Percentiles rank a stretch among this genome's conserved stretches.
These are phyloP conservation scores for Taxillus chinensis DNA, from an alignment of 164 flowering plant genomes.

Conservation along the genomic window DNA sequence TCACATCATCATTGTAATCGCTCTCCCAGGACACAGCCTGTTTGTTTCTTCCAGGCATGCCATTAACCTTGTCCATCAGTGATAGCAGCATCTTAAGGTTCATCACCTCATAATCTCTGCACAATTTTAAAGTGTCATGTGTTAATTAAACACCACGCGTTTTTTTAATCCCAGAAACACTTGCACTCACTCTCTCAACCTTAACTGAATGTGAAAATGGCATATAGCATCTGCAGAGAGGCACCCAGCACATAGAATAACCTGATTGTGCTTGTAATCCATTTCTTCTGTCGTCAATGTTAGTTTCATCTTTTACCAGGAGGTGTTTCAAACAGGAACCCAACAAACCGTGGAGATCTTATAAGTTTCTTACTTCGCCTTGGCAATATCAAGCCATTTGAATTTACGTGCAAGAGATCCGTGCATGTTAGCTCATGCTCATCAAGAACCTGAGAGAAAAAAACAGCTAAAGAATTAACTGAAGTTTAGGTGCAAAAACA, in stretches of 20 bases:
- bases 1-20: conserved; percentile 26
- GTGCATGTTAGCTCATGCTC: conserved; percentile 71
- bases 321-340: too few species aligned
- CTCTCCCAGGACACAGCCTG: conserved; percentile 12
- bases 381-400: conserved; percentile 80
- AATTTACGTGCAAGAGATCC: conserved; percentile 67
- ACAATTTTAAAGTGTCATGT: conserved; percentile 1
- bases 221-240: conserved; percentile 36
- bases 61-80: conserved; percentile 42
- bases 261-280: conserved; percentile 29
- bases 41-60: conserved; percentile 28
- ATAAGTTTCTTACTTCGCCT: conserved; percentile 55
- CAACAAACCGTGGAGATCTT: too few species aligned
- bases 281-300: too few species aligned
- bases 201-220: conserved; percentile 60
- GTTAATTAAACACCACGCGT: neutral
- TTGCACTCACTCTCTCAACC: neutral
- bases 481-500: too few species aligned
- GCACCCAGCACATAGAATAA: conserved; percentile 28
- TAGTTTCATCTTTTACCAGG: too few species aligned
- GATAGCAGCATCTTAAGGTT: conserved; percentile 45
- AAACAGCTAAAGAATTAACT: conserved; percentile 6
- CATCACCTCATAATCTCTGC: conserved; percentile 70
- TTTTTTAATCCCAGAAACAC: neutral
- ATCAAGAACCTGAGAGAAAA: conserved; percentile 62